These are phyloP conservation scores for Phytophthora citrophthora DNA, from an alignment of 352 stramenopile genomes.

Conservation along the genomic window DNA sequence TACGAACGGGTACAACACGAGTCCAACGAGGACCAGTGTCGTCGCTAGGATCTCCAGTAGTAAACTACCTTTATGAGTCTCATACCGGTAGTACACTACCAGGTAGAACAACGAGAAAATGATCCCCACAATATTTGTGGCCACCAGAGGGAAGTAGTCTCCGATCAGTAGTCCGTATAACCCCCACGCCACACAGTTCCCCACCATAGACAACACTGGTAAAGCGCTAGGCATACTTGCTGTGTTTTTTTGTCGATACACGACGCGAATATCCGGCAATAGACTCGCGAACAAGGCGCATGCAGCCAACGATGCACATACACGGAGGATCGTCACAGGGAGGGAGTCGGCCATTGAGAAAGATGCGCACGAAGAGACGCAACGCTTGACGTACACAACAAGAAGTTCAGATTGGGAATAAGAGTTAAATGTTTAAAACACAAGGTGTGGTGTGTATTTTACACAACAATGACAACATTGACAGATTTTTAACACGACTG, in stretches of 20 bases:
- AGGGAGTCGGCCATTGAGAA: conserved; percentile 29
- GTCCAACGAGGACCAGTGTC: conserved; percentile 28
- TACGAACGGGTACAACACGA: conserved; percentile 47
- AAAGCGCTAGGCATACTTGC: conserved; percentile 43
- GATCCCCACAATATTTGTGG: conserved; percentile 58
- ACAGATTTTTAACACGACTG: too few relatives aligned
- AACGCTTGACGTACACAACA: not conserved
- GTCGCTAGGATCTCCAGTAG: conserved; percentile 36
- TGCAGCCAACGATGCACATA: conserved; percentile 49
- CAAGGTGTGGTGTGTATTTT: conserved; percentile 10
- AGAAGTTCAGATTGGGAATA: conserved; percentile 1
- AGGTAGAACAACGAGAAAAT: conserved; percentile 52
- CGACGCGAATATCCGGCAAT: conserved; percentile 41
- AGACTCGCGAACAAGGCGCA: conserved; percentile 59
- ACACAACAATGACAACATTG: conserved; percentile 34
- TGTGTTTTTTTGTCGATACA: conserved; percentile 40
- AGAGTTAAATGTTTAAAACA: conserved; percentile 4
- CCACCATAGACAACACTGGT: conserved; percentile 66
- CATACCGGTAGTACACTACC: conserved; percentile 49
- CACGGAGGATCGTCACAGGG: conserved; percentile 41
- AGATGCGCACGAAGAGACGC: conserved; percentile 4
- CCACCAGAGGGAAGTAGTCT: conserved; percentile 62
- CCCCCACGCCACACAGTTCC: conserved; percentile 64
- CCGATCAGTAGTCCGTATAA: conserved; percentile 56
- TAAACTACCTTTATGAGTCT: conserved; percentile 24